phyloP scores from a whole-genome alignment of 352 stramenopile species.

The Pythium aristosporum region DNA sequence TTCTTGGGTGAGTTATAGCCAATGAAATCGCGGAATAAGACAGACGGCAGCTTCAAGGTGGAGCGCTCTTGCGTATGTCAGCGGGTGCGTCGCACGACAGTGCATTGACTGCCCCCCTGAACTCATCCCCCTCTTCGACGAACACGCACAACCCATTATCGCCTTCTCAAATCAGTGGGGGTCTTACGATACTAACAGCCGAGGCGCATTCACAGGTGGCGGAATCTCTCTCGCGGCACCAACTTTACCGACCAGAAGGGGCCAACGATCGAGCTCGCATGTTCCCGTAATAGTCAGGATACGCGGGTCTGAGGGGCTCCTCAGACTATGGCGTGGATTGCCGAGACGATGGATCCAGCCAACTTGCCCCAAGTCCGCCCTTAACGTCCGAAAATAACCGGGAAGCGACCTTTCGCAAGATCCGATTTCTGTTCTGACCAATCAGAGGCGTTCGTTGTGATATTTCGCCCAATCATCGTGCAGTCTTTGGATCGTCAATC shows the following conservation, averaged over 20 bases:
- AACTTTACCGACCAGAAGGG: too few relatives aligned
- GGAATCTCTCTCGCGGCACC: not conserved
- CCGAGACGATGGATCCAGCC: constrained; percentile 1
- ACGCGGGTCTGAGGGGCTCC: not conserved
- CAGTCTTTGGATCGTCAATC: constrained; percentile 24
- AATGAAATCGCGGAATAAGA: not conserved
- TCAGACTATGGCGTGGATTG: not conserved
- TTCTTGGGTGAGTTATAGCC: not conserved
- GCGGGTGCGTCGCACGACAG: constrained; percentile 1
- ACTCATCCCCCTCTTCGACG: not conserved
- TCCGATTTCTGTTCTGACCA: constrained; percentile 15
- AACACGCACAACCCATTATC: too few relatives aligned
- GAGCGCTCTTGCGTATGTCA: constrained; percentile 6
- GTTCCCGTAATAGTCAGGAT: not conserved
- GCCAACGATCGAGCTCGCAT: too few relatives aligned
- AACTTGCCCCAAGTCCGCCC: not conserved
- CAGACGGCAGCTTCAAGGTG: constrained; percentile 5
- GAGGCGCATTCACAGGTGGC: too few relatives aligned
- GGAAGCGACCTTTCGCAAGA: constrained; percentile 28
- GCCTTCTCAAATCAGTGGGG: too few relatives aligned
- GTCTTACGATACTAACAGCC: too few relatives aligned
- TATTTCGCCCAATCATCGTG: constrained; percentile 9
- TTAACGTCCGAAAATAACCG: constrained; percentile 23
- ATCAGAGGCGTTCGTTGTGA: not conserved
- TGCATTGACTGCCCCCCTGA: too few relatives aligned